Conservation (phyloP, 345 rosid genomes). For the Salix dunnii region DNA sequence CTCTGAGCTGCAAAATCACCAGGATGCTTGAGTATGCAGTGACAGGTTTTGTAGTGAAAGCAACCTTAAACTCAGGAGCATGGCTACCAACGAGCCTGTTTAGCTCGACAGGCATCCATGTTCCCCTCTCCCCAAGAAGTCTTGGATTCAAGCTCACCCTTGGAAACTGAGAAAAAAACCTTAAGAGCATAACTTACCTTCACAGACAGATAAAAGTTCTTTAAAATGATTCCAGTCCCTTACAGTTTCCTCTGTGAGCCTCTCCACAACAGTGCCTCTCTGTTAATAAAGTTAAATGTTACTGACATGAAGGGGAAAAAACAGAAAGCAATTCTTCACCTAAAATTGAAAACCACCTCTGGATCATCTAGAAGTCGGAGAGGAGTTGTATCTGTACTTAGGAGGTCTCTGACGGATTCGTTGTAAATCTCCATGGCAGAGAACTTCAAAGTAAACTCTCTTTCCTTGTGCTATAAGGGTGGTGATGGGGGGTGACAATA, state of each 20-base stretch:
- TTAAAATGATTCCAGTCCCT: constrained; percentile 68
- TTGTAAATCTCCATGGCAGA: constrained; percentile 97
- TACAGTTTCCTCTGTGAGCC: constrained; percentile 70
- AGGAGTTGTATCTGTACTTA: constrained; percentile 61
- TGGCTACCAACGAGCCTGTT: neutral
- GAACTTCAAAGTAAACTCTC: constrained; percentile 69
- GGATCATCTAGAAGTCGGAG: constrained; percentile 92
- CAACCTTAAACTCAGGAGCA: neutral
- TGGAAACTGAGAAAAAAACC: neutral
- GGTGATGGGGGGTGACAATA: neutral
- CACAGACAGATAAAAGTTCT: constrained; percentile 73
- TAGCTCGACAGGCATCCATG: neutral
- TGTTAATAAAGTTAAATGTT: constrained; percentile 30
- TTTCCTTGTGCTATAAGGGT: constrained; percentile 67
- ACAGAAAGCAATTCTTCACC: constrained; percentile 9
- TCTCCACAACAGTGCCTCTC: constrained; percentile 95
- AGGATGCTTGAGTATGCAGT: constrained; percentile 16
- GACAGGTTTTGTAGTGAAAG: constrained; percentile 3
- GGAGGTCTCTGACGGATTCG: constrained; percentile 90
- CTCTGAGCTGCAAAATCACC: constrained; percentile 72
- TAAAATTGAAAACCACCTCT: constrained; percentile 55
- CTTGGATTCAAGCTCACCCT: neutral
- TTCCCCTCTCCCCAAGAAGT: neutral
- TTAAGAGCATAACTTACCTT: constrained; percentile 44
- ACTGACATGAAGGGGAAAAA: constrained; percentile 7